These are phyloP conservation scores for Exserohilum turcica DNA, from an alignment of 2,329 filamentous ascomycete genomes.

Conservation along the genomic window DNA sequence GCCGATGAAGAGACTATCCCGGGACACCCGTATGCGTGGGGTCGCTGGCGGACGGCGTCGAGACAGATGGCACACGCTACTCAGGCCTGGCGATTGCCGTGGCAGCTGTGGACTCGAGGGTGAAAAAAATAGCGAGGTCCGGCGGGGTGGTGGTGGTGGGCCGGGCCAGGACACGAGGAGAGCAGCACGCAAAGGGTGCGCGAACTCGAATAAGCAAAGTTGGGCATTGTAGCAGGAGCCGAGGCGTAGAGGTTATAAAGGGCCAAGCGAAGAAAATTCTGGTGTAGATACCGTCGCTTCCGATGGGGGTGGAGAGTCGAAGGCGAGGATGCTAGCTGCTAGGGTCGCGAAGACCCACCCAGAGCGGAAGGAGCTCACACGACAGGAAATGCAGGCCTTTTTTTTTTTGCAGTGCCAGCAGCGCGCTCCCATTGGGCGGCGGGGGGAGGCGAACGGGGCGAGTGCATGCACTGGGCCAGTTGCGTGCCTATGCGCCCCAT, in stretches of 20 bases:
- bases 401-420: constrained; percentile 7
- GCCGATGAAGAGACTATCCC: constrained; percentile 16
- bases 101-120: neutral
- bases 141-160: neutral
- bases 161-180: neutral
- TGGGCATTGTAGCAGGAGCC: constrained; percentile 6
- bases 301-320: constrained; percentile 17
- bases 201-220: constrained; percentile 13
- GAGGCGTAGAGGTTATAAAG: constrained; percentile 26
- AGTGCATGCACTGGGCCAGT: neutral
- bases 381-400: constrained; percentile 17
- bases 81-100: neutral
- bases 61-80: neutral
- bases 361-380: constrained; percentile 21
- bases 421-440: constrained; percentile 5
- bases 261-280: constrained; percentile 27
- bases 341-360: constrained; percentile 22
- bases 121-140: neutral
- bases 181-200: constrained; percentile 9
- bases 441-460: constrained; percentile 5
- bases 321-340: constrained; percentile 13
- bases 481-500: constrained; percentile 4
- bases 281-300: constrained; percentile 26
- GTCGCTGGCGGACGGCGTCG: neutral
- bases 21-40: neutral